Conservation (phyloP, 257 asterid genomes). For the Lycium ferocissimum region DNA sequence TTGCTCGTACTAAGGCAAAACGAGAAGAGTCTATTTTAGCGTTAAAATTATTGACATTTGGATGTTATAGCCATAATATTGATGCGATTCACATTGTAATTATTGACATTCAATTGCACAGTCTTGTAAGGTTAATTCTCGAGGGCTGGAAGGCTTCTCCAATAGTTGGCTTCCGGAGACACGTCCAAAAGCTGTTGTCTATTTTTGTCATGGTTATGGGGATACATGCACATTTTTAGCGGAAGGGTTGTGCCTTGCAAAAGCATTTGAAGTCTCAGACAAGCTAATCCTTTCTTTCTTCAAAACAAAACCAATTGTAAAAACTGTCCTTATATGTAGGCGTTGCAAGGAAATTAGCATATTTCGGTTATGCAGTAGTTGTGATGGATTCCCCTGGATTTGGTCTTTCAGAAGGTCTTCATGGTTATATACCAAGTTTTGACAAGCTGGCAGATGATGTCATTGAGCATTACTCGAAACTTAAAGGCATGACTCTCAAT, state of each 20-base stretch:
- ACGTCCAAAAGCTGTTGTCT: constrained; percentile 77
- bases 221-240: constrained; percentile 93
- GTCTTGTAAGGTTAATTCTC: constrained; percentile 82
- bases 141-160: constrained; percentile 81
- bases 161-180: constrained; percentile 91
- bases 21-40: neutral
- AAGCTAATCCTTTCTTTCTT: neutral
- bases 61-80: constrained; percentile 10
- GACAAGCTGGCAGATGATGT: constrained; percentile 73
- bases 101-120: constrained; percentile 48
- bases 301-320: neutral
- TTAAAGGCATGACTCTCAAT: constrained; percentile 62
- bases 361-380: constrained; percentile 82
- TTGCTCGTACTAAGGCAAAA: neutral
- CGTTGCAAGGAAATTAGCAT: constrained; percentile 81
- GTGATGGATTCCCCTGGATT: constrained; percentile 98
- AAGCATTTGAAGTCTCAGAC: constrained; percentile 29
- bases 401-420: constrained; percentile 95
- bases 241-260: constrained; percentile 69
- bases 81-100: constrained; percentile 30
- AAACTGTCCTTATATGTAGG: constrained; percentile 51
- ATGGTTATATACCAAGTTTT: constrained; percentile 71
- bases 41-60: neutral
- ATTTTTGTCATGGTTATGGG: constrained; percentile 94
- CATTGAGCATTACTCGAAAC: constrained; percentile 79